Percentiles rank a stretch among this genome's conserved stretches.
Conservation (phyloP, 176 grass and related monocot species). For the Luzula sylvatica region DNA sequence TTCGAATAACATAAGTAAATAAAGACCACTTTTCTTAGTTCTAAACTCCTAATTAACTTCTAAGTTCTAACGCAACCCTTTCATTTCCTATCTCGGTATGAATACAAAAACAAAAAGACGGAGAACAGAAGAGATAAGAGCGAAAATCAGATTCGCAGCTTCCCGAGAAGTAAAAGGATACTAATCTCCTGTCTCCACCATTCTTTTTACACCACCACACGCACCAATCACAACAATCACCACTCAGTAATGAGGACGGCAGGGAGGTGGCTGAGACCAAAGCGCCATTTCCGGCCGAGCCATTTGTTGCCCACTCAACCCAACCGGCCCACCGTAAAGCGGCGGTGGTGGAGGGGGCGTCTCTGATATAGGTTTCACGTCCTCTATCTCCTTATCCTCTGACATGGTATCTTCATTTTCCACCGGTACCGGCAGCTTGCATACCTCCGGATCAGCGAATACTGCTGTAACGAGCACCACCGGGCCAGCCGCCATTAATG, state of each 20-base stretch:
- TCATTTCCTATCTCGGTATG: slow-evolving; percentile 5
- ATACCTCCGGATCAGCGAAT: slow-evolving; percentile 48
- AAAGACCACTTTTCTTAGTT: too few species aligned
- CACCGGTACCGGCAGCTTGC: slow-evolving; percentile 26
- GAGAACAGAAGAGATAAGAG: slow-evolving; percentile 2
- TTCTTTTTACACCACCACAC: background rate
- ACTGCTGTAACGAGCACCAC: slow-evolving; percentile 60
- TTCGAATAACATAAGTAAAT: too few species aligned
- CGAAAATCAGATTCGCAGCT: background rate
- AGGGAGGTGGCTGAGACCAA: slow-evolving; percentile 23
- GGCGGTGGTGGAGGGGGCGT: background rate
- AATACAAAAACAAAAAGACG: slow-evolving; percentile 5
- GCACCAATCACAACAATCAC: background rate
- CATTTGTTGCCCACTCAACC: background rate
- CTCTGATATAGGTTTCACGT: background rate
- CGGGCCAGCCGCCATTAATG: slow-evolving; percentile 37
- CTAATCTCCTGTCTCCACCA: slow-evolving; percentile 11
- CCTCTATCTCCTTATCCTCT: background rate
- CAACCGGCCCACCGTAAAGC: slow-evolving; percentile 7
- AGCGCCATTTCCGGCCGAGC: slow-evolving; percentile 27
- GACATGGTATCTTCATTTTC: background rate
- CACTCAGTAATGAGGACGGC: slow-evolving; percentile 15
- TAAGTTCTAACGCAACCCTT: slow-evolving; percentile 7
- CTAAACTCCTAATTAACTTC: too few species aligned
- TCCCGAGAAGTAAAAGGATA: slow-evolving; percentile 23